Base-by-base conservation (phyloP, 1,284 basidiomycete genomes). In the Boletus chippewaensis region DNA sequence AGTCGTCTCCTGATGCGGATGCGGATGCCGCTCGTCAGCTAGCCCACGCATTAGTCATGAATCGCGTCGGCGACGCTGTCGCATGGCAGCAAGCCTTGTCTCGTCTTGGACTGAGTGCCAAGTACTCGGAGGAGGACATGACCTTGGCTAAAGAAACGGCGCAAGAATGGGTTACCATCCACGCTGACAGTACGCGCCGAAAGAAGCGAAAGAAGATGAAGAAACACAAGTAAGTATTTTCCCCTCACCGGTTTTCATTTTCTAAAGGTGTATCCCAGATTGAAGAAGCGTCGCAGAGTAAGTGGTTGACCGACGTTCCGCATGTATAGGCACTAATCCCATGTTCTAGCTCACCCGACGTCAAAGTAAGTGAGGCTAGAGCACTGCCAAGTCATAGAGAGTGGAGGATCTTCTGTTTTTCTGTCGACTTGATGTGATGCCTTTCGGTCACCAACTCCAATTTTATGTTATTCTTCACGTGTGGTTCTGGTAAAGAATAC, bases 201-300 rank as follows among this genome's bases (percentile, higher is more conserved):
- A 91, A 91, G 76, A 77, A 80, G 60, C 75, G 80, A 73, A 88
- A 81, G 79, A 91, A 90, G 80, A 91, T 91, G 85, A 88, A 86
- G 79, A 91, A 90, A 71, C 89, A 91, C 65, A 91, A 91, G 87
- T 89, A 65, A 69, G 84, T 74, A n/a, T 15, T 13, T 34, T 49
- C n/a, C 26, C 29, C 48, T 47, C 45, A 20, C 49, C 34, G 6
- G 3, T 22, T 15, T 40, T 36, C 42, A 24, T 40, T 29, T 48
- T 55, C 38, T 54, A 28, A 64, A 24, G 13, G 36, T 18, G 20
- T 10, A 18, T 47, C 29, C 31, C 43, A 74, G 72, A 59, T 63
- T 73, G 58, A 75, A 72, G 67, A 75, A 75, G 67, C 68, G 74
- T 50, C 71, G 74, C 50, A 70, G 71, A 62, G 71, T 73, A 43